Evolutionary conservation across 1,284 basidiomycete species (phyloP).

Genomic region (Papiliotrema flavescens): DNA sequence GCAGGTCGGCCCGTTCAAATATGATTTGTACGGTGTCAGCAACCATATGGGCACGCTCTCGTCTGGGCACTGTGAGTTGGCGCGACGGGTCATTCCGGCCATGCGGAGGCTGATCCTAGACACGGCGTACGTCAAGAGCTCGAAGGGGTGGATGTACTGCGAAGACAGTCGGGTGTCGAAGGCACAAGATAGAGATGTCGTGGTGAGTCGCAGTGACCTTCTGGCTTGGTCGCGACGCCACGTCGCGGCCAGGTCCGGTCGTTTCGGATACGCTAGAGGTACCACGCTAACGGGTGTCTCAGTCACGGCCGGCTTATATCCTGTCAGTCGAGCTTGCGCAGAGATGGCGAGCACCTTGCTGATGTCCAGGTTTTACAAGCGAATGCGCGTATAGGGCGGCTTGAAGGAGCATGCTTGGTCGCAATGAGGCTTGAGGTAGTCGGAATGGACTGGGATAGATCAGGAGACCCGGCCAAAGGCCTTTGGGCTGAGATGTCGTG

Average conservation of each 20-base stretch:
- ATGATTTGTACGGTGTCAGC: slow-evolving; percentile 84
- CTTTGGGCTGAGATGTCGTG: too few relatives aligned
- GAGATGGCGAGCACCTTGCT: neutral
- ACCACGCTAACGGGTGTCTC: neutral
- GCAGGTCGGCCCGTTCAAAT: slow-evolving; percentile 77
- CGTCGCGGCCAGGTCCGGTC: too few relatives aligned
- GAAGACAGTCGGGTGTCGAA: slow-evolving; percentile 75
- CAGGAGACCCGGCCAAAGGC: too few relatives aligned
- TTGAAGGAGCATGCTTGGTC: too few relatives aligned
- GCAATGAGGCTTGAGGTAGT: too few relatives aligned
- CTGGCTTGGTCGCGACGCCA: too few relatives aligned
- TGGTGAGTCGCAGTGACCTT: slow-evolving; percentile 67
- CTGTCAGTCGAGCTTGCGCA: slow-evolving; percentile 54
- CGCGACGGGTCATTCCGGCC: too few relatives aligned
- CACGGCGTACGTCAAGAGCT: slow-evolving; percentile 73
- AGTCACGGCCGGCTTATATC: slow-evolving; percentile 84
- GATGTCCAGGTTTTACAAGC: slow-evolving; percentile 42
- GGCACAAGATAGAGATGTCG: slow-evolving; percentile 72
- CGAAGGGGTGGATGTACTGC: slow-evolving; percentile 79
- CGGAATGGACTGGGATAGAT: too few relatives aligned
- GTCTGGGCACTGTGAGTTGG: slow-evolving; percentile 83
- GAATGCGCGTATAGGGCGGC: slow-evolving; percentile 22
- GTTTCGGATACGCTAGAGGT: too few relatives aligned
- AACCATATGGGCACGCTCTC: slow-evolving; percentile 89
- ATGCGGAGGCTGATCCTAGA: slow-evolving; percentile 53